Evolutionary conservation across 2,329 filamentous ascomycete genomes (phyloP), one percentile per base, ranked within the genome.

Genomic region (Colletotrichum kahawae): DNA sequence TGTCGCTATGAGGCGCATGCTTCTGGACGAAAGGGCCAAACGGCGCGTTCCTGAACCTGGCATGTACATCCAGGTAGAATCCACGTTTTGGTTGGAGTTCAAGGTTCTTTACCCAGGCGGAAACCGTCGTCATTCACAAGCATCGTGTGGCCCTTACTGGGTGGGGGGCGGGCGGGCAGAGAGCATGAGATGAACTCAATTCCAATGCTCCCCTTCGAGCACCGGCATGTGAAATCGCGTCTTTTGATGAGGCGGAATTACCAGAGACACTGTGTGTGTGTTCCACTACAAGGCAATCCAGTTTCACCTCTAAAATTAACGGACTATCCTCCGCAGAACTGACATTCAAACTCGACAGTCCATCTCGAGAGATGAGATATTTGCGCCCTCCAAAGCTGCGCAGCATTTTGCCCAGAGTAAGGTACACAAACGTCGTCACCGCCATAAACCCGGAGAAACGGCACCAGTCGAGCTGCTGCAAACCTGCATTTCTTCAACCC

Each of bases 141-240:
- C 16, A 59, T 43, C 48, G 33, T 60, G 38, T 36, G 29, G 62
- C 21, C 29, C 56, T 10, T 9, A 48, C 8, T 5, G 5, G 18
- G 21, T 54, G 21, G 43, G 29, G 31, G 29, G 16, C 24, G 34
- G 29, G 33, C 16, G 34, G 27, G 24, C 14, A 18, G 21, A 18
- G 21, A 27, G 29, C 10, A 64, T 70, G 59, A 62, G 71, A 74
- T 29, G 71, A 74, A 72, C 38, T 74, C 71, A 74, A 74, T 70
- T 70, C 57, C 16, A 6, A 51, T 13, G 43, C 43, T 51, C 43
- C 43, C 43, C 21, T 21, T 51, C 5, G n/a, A 51, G 43, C 43
- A 4, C 43, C 18, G 38, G 29, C 57, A 57, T 27, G 27, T 51
- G 43, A 51, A 51, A 51, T 51, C 43, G n/a, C 43, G n/a, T 51